Evolutionary conservation across 306 rosid species (phyloP), one percentile per base, ranked within the genome.

Genomic region (Albizia julibrissin): DNA sequence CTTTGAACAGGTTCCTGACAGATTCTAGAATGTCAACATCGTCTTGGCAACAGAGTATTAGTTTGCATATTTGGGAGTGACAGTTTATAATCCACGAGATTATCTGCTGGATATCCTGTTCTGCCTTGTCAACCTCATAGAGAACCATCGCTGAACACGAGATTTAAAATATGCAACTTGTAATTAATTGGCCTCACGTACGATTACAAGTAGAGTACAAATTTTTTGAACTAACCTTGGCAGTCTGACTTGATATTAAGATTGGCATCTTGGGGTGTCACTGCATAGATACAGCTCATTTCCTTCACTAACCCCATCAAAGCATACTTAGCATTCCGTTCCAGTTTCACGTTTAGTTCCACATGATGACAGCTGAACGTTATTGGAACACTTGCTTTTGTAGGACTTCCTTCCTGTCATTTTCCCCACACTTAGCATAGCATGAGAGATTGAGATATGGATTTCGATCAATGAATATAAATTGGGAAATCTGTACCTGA

Each of bases 31-130:
- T 77, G 69, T 72, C 64, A 40, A 72, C 79, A 84, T 90, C 94
- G 59, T 95, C 93, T 84, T 90, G 91, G 69, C 97, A 91, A 85
- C 94, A 88, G 64, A 95, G 90, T 33, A 95, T 69, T 52, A 93
- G 88, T 79, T 85, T 91, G 81, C 97, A 93, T 22, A 88, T 76
- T 74, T 95, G 90, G 19, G 90, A 76, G 83, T 93, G 89, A 69
- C 97, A 84, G 80, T 95, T 97, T 85, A 91, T 84, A 76, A 89
- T 91, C 98, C 97, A 93, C 78, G 91, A 90, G 79, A 93, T 90
- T 89, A 95, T 74, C 84, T 93, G 95, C 72, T 89, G 98, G 72
- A 90, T 85, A 81, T 84, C 88, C 86, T 91, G 89, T 42, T 79
- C 80, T 54, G 98, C 92, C 79, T 93, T 88, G 86, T 95, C 93